A percentile compares a stretch with the other conserved stretches of the same genome.
These are phyloP conservation scores for Medicago ruthenica DNA, from an alignment of 306 rosid genomes.

Conservation along the genomic window DNA sequence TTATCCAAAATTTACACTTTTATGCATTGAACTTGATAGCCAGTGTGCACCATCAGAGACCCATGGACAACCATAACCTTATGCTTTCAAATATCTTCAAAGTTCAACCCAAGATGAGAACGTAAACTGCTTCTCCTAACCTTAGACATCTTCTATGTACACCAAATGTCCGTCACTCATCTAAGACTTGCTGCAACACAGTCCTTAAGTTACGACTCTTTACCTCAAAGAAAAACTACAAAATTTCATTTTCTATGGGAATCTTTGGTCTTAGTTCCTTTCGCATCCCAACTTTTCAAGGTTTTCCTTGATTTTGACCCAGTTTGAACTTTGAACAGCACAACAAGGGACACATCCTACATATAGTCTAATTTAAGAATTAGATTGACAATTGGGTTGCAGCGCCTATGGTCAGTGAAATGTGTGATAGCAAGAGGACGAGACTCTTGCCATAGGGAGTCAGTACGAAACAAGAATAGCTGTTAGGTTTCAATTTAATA, in stretches of 20 bases:
- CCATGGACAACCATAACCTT: neutral
- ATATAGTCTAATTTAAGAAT: neutral
- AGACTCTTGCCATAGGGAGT: conserved; percentile 2
- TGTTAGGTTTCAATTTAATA: neutral
- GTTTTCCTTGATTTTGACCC: conserved; percentile 5
- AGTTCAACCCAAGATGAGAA: neutral
- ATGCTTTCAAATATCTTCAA: neutral
- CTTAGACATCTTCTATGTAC: neutral
- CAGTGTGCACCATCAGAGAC: neutral
- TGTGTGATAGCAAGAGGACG: neutral
- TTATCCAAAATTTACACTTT: conserved; percentile 1
- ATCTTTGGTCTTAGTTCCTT: neutral
- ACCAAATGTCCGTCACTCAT: conserved; percentile 1
- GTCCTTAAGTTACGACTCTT: neutral
- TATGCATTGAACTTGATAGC: conserved; percentile 23
- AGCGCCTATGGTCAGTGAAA: neutral
- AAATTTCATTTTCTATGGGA: conserved; percentile 12
- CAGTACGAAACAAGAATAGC: conserved; percentile 15
- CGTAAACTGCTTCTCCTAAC: neutral
- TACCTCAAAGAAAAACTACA: conserved; percentile 11
- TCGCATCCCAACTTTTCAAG: neutral
- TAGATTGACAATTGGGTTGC: neutral
- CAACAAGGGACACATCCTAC: neutral
- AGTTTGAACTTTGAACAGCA: conserved; percentile 1
- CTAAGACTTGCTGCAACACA: conserved; percentile 15